Conservation (phyloP, 2,329 filamentous ascomycete genomes). For the Curvularia sp. region DNA sequence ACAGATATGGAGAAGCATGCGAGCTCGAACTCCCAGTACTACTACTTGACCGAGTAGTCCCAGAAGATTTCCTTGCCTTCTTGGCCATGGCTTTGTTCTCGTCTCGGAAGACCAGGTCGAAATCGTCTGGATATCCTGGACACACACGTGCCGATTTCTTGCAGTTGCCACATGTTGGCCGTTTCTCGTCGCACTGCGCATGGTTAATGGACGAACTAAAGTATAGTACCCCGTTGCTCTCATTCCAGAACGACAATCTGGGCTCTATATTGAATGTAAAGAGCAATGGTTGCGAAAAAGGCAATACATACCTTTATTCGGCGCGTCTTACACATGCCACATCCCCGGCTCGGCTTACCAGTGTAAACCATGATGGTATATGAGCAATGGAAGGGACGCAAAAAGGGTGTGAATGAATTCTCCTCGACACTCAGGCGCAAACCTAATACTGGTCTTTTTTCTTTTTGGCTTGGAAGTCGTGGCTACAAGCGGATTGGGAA, state of each 20-base stretch:
- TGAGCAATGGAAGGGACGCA: constrained; percentile 19
- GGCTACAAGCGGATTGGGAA: constrained; percentile 16
- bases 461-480: background rate
- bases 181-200: constrained; percentile 47
- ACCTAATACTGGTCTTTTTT: constrained; percentile 4
- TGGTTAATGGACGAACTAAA: constrained; percentile 11
- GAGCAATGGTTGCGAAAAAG: constrained; percentile 10
- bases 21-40: constrained; percentile 32
- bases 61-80: constrained; percentile 61
- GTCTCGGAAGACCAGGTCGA: constrained; percentile 75
- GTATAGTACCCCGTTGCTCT: constrained; percentile 4
- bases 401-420: constrained; percentile 11
- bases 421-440: constrained; percentile 9
- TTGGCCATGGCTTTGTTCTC: constrained; percentile 73
- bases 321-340: constrained; percentile 76
- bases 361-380: constrained; percentile 50
- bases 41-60: constrained; percentile 25
- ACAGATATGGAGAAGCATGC: constrained; percentile 43
- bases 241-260: background rate
- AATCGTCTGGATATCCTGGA: constrained; percentile 64
- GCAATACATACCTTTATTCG: constrained; percentile 70
- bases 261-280: constrained; percentile 9
- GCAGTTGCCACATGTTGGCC: constrained; percentile 48
- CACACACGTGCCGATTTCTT: constrained; percentile 44
- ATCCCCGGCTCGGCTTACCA: constrained; percentile 61